Evolutionary conservation across 2,329 filamentous ascomycete genomes (phyloP), one percentile per base, ranked within the genome.

Genomic region (Cordyceps fumosorosea): DNA sequence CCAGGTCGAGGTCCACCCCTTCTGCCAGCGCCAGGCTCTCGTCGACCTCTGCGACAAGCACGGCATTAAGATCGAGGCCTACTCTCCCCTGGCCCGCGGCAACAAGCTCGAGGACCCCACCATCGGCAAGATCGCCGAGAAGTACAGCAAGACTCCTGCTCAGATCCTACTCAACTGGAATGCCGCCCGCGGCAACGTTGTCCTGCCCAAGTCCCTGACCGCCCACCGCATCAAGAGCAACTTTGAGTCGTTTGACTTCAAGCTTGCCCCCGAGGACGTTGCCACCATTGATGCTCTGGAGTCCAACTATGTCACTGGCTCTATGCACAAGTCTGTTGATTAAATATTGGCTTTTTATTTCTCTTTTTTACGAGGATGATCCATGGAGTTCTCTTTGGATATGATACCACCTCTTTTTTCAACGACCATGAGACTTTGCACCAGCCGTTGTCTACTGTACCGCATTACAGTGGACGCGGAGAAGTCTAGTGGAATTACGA

Each of bases 91-190:
- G 6, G 89, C 85, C 6, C 81, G 88, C 64, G 88, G 84, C 2
- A 77, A 86, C 72, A 80, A 88, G 40, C 87, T 92, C 80, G 80
- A 79, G 60, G 82, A 93, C 68, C 82, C 85, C 0, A 83, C 80
- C 6, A 83, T 95, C 66, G 75, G 81, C 10, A 75, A 78, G 42
- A 74, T 95, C 29, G 81, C 88, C 8, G 79, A 83, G 69, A 89
- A 90, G 74, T 91, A 95, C 74, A 75, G 75, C 12, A 90, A 85
- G 72, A 88, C 86, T 1, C 83, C 87, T 8, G 89, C 86, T 10
- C 90, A 95, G 76, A 76, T 96, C 58, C 77, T 95, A 71, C 81
- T 96, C 60, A 83, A 89, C 66, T 95, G 90, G 91, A 89, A 85
- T 65, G 75, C 92, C 65, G 88, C 93, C 72, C 84, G 90, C 69